Evolutionary conservation across 768 basidiomycete genomes (phyloP).

Genomic region (Gyrodon lividus): DNA sequence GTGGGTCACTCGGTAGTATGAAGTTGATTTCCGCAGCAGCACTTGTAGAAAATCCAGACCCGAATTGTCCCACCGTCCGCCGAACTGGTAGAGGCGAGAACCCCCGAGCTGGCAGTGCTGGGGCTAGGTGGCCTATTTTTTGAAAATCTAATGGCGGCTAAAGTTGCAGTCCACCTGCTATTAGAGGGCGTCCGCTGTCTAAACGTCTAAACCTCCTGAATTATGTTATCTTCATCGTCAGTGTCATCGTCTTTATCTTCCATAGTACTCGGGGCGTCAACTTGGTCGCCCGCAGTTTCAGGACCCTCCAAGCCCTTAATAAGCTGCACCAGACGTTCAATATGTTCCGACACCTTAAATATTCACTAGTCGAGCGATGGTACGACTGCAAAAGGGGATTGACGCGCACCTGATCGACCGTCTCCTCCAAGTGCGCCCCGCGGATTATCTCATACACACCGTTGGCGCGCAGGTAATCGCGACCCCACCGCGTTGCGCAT

Average conservation of each 20-base stretch:
- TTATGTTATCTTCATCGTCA: constrained; percentile 69
- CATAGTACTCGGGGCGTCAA: constrained; percentile 20
- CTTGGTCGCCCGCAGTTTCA: constrained; percentile 41
- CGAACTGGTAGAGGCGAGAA: neutral
- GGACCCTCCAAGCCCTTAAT: constrained; percentile 74
- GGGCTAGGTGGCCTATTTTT: neutral
- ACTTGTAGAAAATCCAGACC: neutral
- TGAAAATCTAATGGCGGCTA: neutral
- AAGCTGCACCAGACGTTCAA: constrained; percentile 86
- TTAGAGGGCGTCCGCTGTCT: constrained; percentile 14
- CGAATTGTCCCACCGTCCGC: neutral
- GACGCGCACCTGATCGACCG: constrained; percentile 64
- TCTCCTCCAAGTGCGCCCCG: constrained; percentile 74
- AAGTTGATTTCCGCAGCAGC: neutral
- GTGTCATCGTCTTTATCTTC: constrained; percentile 26
- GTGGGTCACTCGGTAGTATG: neutral
- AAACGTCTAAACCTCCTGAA: constrained; percentile 65
- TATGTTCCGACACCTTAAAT: constrained; percentile 75
- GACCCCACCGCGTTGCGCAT: constrained; percentile 86
- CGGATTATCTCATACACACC: constrained; percentile 89
- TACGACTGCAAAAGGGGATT: neutral
- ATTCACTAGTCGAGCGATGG: neutral
- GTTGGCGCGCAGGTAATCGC: constrained; percentile 73
- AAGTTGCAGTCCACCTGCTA: constrained; percentile 6
- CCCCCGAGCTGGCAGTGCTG: neutral